phyloP scores from a whole-genome alignment of 208 protist genomes.

The Trypanosoma scelopori region DNA sequence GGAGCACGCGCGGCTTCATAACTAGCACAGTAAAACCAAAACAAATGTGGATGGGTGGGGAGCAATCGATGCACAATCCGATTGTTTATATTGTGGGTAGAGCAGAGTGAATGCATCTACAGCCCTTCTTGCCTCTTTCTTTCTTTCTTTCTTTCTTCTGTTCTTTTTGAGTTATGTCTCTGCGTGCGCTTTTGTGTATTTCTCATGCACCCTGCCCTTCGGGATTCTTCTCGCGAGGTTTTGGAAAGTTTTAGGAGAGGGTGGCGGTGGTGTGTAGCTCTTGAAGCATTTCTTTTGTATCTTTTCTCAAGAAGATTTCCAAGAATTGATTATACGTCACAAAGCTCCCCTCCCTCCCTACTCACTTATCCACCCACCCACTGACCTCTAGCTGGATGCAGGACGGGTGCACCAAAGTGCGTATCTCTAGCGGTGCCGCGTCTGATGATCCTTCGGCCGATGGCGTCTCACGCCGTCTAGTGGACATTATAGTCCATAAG shows the following conservation, averaged over 20 bases:
- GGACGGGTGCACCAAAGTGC: not conserved
- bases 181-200: no score
- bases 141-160: no score
- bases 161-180: no score
- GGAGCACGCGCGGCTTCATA: conserved; percentile 40
- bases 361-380: no score
- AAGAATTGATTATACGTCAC: no score
- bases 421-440: not conserved
- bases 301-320: no score
- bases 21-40: conserved; percentile 13
- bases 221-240: no score
- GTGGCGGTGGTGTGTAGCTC: no score
- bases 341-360: no score
- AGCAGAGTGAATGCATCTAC: not conserved
- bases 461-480: not conserved
- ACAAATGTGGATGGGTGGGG: not conserved
- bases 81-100: no score
- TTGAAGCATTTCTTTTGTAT: no score
- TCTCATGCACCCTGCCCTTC: no score
- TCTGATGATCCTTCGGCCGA: not conserved
- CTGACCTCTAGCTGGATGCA: conserved; percentile 12
- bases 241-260: not conserved
- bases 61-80: not conserved
- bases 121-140: not conserved
- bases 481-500: conserved; percentile 34